Conservation (phyloP, 2,329 filamentous ascomycete genomes). For the Dactylellina haptotyla region DNA sequence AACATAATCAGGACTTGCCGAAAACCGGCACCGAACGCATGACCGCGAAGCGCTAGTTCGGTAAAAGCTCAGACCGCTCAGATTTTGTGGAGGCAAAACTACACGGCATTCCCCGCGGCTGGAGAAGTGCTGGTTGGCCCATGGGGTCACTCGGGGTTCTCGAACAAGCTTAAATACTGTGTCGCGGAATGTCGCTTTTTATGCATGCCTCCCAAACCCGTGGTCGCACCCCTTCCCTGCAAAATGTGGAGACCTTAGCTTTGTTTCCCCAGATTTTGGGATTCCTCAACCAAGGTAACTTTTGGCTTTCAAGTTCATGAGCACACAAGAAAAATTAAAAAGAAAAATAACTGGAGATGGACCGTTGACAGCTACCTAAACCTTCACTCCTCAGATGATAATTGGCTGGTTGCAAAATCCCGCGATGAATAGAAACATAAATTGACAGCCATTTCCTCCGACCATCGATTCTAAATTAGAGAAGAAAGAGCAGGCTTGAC, state of each 20-base stretch:
- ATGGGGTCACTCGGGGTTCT: constrained; percentile 2
- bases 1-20: constrained; percentile 28
- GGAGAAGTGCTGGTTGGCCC: too few species aligned
- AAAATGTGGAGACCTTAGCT: constrained; percentile 9
- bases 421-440: constrained; percentile 32
- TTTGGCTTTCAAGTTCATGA: not conserved
- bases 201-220: constrained; percentile 29
- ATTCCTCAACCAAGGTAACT: not conserved
- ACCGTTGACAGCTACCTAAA: not conserved
- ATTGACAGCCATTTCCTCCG: constrained; percentile 26
- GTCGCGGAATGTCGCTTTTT: constrained; percentile 44
- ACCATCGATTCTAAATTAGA: not conserved
- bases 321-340: too few species aligned
- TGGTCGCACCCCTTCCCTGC: constrained; percentile 10
- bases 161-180: constrained; percentile 14
- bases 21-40: constrained; percentile 13
- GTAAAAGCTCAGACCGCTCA: not conserved
- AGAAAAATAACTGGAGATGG: constrained; percentile 16
- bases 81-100: constrained; percentile 17
- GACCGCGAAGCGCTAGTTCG: constrained; percentile 3
- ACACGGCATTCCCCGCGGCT: constrained; percentile 20
- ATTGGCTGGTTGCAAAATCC: not conserved
- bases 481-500: not conserved
- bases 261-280: constrained; percentile 37
- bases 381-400: not conserved